Percentiles rank a stretch among this genome's conserved stretches.
Conservation (phyloP, 192 early-diverging fungal species). For the Entomortierella lignicola region DNA sequence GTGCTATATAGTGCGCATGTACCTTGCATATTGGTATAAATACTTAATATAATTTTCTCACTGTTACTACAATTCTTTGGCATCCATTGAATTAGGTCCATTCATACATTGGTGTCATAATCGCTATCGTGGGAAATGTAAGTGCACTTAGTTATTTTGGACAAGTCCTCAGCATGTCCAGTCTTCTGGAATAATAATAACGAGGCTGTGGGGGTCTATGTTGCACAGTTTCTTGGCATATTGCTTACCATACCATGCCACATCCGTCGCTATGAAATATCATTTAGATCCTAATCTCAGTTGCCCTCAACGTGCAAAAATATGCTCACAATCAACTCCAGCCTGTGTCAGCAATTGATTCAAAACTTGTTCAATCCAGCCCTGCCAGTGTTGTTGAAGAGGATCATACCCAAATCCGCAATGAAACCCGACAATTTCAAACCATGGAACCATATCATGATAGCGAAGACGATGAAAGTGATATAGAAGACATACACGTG, state of each 20-base stretch:
- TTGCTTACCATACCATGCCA: constrained; percentile 9
- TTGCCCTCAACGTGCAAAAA: constrained; percentile 81
- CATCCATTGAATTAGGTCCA: constrained; percentile 53
- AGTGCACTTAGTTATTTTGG: background rate
- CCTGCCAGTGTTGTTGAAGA: constrained; percentile 1
- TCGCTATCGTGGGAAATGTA: constrained; percentile 74
- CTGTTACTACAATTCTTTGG: background rate
- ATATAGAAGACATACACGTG: background rate
- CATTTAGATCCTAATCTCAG: constrained; percentile 70
- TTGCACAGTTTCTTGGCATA: background rate
- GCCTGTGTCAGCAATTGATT: constrained; percentile 6
- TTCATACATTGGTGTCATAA: constrained; percentile 71
- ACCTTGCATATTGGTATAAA: background rate
- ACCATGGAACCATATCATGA: background rate
- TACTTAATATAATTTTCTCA: background rate
- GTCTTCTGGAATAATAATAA: too few relatives aligned
- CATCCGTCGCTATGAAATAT: background rate
- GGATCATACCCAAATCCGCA: background rate
- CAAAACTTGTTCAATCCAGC: constrained; percentile 11
- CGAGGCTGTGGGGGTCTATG: too few relatives aligned
- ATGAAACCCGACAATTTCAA: constrained; percentile 14
- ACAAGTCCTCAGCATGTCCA: too few relatives aligned
- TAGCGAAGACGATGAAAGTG: background rate
- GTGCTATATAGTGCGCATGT: too few relatives aligned
- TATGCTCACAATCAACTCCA: constrained; percentile 64